These are phyloP conservation scores for Trichoderma semiorbis DNA, from an alignment of 2,329 filamentous ascomycete species.

Conservation along the genomic window DNA sequence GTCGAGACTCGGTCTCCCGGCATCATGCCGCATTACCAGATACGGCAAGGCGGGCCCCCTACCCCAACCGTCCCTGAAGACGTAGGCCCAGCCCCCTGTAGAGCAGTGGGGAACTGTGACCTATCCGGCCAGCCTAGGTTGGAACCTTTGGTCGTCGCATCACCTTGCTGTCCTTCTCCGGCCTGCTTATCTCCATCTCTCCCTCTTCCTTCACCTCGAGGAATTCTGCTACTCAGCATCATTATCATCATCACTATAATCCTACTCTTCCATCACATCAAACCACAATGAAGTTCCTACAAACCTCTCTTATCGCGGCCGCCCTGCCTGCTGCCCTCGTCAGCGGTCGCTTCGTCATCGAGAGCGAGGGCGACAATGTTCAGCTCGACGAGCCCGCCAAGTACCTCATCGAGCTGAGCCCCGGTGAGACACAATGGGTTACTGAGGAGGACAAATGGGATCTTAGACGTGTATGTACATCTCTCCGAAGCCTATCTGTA, in stretches of 20 bases:
- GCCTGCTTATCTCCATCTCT: background rate
- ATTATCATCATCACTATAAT: background rate
- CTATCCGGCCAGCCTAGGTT: background rate
- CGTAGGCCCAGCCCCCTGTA: background rate
- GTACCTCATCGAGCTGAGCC: slow-evolving; percentile 80
- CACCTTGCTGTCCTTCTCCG: background rate
- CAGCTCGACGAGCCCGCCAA: slow-evolving; percentile 43
- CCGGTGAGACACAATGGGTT: slow-evolving; percentile 79
- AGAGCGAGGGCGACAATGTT: slow-evolving; percentile 48
- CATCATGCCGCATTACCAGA: background rate
- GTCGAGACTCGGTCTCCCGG: background rate
- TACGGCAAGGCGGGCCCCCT: background rate
- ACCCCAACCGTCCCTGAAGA: background rate
- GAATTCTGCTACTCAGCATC: background rate
- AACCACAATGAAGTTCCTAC: slow-evolving; percentile 49
- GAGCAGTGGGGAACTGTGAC: background rate
- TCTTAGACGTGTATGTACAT: slow-evolving; percentile 66
- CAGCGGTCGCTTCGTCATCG: slow-evolving; percentile 55
- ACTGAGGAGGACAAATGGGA: slow-evolving; percentile 96
- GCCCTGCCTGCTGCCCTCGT: slow-evolving; percentile 51
- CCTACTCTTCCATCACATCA: background rate
- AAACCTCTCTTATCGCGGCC: slow-evolving; percentile 51
- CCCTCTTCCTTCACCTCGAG: background rate
- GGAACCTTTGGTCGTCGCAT: background rate
- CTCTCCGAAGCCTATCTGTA: background rate